These are phyloP conservation scores for Suillus subaureus DNA, from an alignment of 768 basidiomycete genomes.

Conservation along the genomic window DNA sequence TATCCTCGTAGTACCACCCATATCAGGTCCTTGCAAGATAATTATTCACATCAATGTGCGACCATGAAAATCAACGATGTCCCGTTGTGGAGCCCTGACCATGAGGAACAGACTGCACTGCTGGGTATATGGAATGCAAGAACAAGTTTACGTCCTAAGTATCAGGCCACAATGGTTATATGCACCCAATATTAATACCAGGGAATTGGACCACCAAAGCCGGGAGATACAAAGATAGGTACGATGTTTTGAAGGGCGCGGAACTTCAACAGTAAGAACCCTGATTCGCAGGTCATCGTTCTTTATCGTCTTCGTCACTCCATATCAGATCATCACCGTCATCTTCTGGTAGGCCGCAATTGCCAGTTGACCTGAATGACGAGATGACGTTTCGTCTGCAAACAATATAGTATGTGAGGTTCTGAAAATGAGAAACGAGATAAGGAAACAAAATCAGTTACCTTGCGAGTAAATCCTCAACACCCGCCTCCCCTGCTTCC, in stretches of 20 bases:
- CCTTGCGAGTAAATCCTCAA: conserved; percentile 71
- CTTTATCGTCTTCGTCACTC: conserved; percentile 51
- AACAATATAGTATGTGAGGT: background rate
- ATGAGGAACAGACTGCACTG: background rate
- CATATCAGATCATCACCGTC: conserved; percentile 57
- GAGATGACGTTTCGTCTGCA: conserved; percentile 31
- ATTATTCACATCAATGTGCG: background rate
- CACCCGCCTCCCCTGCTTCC: conserved; percentile 70
- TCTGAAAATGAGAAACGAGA: background rate
- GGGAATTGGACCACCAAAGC: background rate
- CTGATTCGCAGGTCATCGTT: background rate
- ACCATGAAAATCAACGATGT: background rate
- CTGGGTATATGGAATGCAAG: background rate
- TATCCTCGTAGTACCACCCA: background rate
- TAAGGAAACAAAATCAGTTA: conserved; percentile 25
- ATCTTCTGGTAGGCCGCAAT: conserved; percentile 49
- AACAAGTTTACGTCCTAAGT: background rate
- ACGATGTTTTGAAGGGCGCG: too few relatives aligned
- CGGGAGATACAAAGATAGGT: background rate
- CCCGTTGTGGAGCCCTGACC: background rate
- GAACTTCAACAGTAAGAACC: background rate
- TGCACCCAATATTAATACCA: background rate
- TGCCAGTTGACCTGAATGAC: conserved; percentile 26
- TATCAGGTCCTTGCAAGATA: background rate
- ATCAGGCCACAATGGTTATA: background rate